A percentile compares a stretch with the other conserved stretches of the same genome.
These are phyloP conservation scores for Saccharomycopsis microspora DNA, from an alignment of 805 yeast species.

Conservation along the genomic window DNA sequence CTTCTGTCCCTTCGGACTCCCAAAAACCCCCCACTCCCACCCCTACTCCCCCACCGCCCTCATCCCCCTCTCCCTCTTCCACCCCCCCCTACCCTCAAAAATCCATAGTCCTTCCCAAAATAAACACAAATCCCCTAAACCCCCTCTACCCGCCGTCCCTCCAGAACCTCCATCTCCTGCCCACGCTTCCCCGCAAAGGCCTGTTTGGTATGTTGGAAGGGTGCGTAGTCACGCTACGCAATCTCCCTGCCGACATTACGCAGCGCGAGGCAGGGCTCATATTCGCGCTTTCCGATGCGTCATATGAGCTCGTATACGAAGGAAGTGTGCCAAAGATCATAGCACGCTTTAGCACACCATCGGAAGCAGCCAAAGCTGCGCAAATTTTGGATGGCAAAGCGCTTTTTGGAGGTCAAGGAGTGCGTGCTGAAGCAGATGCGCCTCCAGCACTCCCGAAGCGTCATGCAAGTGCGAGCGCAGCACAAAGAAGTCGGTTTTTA, in stretches of 20 bases:
- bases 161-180: too few relatives aligned
- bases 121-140: too few relatives aligned
- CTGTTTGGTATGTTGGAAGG: conserved; percentile 6
- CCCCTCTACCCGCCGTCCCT: too few relatives aligned
- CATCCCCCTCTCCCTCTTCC: too few relatives aligned
- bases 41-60: too few relatives aligned
- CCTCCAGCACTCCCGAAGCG: conserved; percentile 3
- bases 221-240: conserved; percentile 33
- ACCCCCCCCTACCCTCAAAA: too few relatives aligned
- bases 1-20: too few relatives aligned
- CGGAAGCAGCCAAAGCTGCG: conserved; percentile 10
- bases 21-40: too few relatives aligned
- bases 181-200: background rate
- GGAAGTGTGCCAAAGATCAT: background rate
- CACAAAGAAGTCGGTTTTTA: conserved; percentile 11
- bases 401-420: conserved; percentile 12
- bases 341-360: conserved; percentile 4
- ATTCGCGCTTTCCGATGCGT: conserved; percentile 55
- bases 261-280: conserved; percentile 56
- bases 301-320: conserved; percentile 20
- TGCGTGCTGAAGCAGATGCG: conserved; percentile 9
- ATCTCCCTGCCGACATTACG: conserved; percentile 53
- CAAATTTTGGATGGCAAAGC: conserved; percentile 9
- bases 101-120: too few relatives aligned
- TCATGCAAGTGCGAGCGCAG: conserved; percentile 8